Percentiles rank a stretch among this genome's conserved stretches.
Evolutionary conservation across 352 stramenopile genomes (phyloP).

Genomic region (Phytopythium sindhum): DNA sequence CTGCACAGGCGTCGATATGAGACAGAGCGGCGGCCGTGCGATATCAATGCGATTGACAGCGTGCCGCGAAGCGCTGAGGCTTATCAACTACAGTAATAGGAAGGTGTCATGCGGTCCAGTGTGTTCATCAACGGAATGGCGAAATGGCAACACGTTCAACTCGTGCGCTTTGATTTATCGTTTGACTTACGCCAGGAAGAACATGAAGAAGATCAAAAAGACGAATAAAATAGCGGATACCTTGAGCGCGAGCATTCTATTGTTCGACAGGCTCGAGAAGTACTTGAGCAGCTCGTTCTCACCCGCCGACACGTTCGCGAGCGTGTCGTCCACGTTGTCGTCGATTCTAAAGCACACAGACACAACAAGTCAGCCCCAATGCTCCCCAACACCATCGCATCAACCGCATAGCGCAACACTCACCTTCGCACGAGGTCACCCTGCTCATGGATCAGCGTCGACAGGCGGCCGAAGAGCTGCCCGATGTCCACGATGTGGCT

Average conservation of each 20-base stretch:
- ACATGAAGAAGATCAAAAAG: slow-evolving; percentile 89
- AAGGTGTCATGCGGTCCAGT: neutral
- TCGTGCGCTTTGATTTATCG: slow-evolving; percentile 14
- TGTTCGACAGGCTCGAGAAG: slow-evolving; percentile 83
- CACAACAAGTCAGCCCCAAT: slow-evolving; percentile 12
- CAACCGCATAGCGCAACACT: neutral
- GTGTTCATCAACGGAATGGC: neutral
- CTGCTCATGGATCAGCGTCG: slow-evolving; percentile 79
- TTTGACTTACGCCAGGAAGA: slow-evolving; percentile 72
- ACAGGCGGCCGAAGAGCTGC: slow-evolving; percentile 77
- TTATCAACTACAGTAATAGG: neutral
- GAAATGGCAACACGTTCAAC: slow-evolving; percentile 3
- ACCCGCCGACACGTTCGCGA: slow-evolving; percentile 69
- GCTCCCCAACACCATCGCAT: neutral
- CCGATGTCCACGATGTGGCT: slow-evolving; percentile 86
- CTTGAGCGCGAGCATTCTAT: slow-evolving; percentile 84
- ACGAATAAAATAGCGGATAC: slow-evolving; percentile 85
- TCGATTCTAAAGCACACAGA: slow-evolving; percentile 59
- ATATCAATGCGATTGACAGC: too few relatives aligned
- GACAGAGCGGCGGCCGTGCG: neutral
- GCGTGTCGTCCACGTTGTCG: slow-evolving; percentile 79
- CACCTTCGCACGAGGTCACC: slow-evolving; percentile 79
- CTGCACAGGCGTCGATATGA: neutral
- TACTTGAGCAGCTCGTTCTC: slow-evolving; percentile 86
- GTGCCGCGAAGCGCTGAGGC: too few relatives aligned